Base-by-base conservation (phyloP, 345 rosid species). In the Zanthoxylum bungeanum region DNA sequence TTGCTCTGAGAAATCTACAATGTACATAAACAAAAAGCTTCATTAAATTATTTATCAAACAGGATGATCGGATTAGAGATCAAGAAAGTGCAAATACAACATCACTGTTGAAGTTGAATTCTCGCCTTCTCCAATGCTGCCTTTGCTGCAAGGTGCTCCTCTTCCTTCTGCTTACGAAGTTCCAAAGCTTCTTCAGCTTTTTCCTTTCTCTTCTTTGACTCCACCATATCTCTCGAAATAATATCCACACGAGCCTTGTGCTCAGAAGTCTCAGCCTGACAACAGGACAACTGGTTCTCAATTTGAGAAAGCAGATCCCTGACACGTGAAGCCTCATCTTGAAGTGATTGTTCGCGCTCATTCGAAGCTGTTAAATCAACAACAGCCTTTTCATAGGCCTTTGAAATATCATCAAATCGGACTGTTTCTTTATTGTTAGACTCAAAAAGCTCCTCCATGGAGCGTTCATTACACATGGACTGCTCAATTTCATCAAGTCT, bases 181-280 rank as follows among this genome's bases (percentile, higher is more conserved):
- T 47, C 17, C 37, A 71, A 17, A 55, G 72, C 73, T 49, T 65
- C 28, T 30, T 68, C 79, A n/a, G 69, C 71, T 33, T 68, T 63
- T 67, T 79, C 70, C 80, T 81, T 64, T 24, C 64, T 75, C 21
- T 39, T 78, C 72, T 75, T 67, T 25, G 75, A 70, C 64, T 76
- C 78, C 9, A 60, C 64, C 83, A 72, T 66, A 7, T 75, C 68
- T 14, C 56, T 37, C 22, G 64, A 72, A 39, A 69, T 70, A 62
- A 74, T 61, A 68, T 49, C 44, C 28, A 69, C 67, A 27, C 42
- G 58, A 46, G 44, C 39, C 73, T 71, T 73, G 14, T 31, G 80
- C 37, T 70, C 71, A 12, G 49, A 73, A 30, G 81, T 78, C 77
- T 84, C 84, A 4, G 77, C 73, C 60, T 84, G 79, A 31, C 84